phyloP scores from a whole-genome alignment of 768 basidiomycete species.

The Termitomyces sp. region DNA sequence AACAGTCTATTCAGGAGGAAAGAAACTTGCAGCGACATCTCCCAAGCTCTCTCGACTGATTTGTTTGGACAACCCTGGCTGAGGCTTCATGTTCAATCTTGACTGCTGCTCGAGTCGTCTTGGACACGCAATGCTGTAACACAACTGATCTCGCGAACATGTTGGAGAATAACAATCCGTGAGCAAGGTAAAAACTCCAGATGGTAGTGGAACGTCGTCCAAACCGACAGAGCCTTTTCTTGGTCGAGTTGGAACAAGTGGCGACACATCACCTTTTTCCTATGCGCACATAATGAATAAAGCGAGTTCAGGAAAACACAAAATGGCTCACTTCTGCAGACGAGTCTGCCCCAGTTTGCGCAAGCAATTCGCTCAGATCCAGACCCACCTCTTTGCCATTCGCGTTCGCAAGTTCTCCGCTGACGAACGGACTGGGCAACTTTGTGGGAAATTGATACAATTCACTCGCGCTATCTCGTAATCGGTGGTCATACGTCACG shows the following conservation, averaged over 20 bases:
- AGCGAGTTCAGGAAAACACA: neutral
- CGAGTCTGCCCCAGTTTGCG: constrained; percentile 17
- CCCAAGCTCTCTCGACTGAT: constrained; percentile 78
- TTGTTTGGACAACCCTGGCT: constrained; percentile 84
- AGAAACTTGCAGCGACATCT: constrained; percentile 64
- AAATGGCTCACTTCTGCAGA: constrained; percentile 21
- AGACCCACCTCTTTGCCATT: no score
- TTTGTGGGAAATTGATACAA: constrained; percentile 91
- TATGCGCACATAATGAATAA: constrained; percentile 7
- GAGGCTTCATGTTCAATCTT: constrained; percentile 88
- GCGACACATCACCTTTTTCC: constrained; percentile 29
- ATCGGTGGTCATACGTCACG: constrained; percentile 96
- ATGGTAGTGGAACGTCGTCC: constrained; percentile 74
- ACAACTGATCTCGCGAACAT: constrained; percentile 89
- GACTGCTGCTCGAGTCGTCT: constrained; percentile 92
- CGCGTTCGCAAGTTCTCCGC: constrained; percentile 56
- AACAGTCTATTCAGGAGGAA: neutral
- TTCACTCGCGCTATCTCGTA: constrained; percentile 85
- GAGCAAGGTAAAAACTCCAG: constrained; percentile 93
- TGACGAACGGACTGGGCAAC: constrained; percentile 80
- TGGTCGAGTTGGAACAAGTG: constrained; percentile 23
- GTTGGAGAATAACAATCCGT: constrained; percentile 99
- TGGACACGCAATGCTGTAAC: constrained; percentile 97
- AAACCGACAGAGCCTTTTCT: constrained; percentile 40
- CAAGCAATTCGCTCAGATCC: constrained; percentile 12